Evolutionary conservation across 2,329 filamentous ascomycete genomes (phyloP), one percentile per base, ranked within the genome.

Genomic region (Ophiostoma perfectum): DNA sequence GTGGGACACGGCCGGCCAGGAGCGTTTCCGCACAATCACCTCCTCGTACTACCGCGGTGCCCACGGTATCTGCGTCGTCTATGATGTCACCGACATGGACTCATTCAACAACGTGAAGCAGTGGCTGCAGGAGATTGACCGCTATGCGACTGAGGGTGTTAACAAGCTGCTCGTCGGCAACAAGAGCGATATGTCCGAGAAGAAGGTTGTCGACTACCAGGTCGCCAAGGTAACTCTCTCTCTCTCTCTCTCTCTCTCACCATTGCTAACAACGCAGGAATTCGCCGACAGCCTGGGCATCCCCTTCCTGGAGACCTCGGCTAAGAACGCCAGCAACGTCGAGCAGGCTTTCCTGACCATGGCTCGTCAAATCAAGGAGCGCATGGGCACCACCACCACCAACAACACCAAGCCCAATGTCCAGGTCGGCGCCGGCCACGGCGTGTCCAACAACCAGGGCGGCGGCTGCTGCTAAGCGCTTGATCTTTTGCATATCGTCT

Each of bases 81-180:
- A 98, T 87, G 95, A 99, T 89, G 95, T 99, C 78, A 99, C 95
- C 74, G 95, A 99, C 80, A 97, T 98, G 94, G 95, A 98, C 81
- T 97, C 92, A 42, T 99, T 99, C 92, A 98, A 99, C 89, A 99
- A 98, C 84, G 95, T 99, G 77, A 98, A 99, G 91, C 95, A 99
- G 86, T 99, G 95, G 95, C 88, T 99, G 72, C 95, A 99, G 81
- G 95, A 99, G 84, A 99, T 99, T 76, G 95, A 99, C 84, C 90
- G 95, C 80, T 98, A 99, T 78, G 95, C 95, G 75, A 99, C 95
- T 74, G 95, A 99, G 83, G 95, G 95, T 73, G 95, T 99, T 78
- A 99, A 99, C 88, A 99, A 99, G 87, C 87, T 99, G 74, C 89
- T 99, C 71, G 94, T 99, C 72, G 95, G 95, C 78, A 99, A 99